Base-by-base conservation (phyloP, 2,329 filamentous ascomycete genomes). In the Diaporthe sp. region DNA sequence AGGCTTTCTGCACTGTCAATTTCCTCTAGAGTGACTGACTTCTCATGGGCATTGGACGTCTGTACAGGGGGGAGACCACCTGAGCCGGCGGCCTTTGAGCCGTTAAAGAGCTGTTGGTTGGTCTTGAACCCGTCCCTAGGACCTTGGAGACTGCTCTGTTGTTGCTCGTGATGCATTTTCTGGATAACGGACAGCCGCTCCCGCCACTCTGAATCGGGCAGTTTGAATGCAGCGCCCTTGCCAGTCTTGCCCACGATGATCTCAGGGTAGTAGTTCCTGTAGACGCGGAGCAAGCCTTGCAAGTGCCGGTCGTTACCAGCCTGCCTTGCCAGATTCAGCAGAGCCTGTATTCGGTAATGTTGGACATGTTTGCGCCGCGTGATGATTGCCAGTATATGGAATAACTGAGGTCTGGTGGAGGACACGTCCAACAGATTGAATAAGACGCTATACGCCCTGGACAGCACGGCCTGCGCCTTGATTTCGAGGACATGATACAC, bases 191-290 rank as follows among this genome's bases (percentile, higher is more conserved):
- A 89, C 12, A 96, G 87, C 78, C 91, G 90, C 72, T 88, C 86
- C 71, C 91, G 89, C 95, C 95, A 97, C 83, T 93, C 90, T 4
- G 86, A 85, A 80, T 96, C 93, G n/a, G 94, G 94, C 80, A 90
- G 89, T 82, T 90, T 92, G 82, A 93, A 93, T 1, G 90, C 87
- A 5, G 90, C 89, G 0, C 91, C 90, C 75, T 89, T 88, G 50
- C 90, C 90, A 5, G 90, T 86, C 77, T 93, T 92, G 30, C 93
- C 94, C 19, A 96, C 89, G 75, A 97, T 94, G 72, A 97, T 94
- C 81, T 97, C 95, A 0, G 95, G 95, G 79, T 96, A 97, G 82
- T 96, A 97, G 81, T 96, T 95, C 81, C 97, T 97, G 85, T 93
- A 97, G n/a, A 96, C 91, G 72, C 93, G 90, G 67, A 97, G 85